Base-by-base conservation (phyloP, 139 green algal genomes). In the Chlorella sorokiniana region DNA sequence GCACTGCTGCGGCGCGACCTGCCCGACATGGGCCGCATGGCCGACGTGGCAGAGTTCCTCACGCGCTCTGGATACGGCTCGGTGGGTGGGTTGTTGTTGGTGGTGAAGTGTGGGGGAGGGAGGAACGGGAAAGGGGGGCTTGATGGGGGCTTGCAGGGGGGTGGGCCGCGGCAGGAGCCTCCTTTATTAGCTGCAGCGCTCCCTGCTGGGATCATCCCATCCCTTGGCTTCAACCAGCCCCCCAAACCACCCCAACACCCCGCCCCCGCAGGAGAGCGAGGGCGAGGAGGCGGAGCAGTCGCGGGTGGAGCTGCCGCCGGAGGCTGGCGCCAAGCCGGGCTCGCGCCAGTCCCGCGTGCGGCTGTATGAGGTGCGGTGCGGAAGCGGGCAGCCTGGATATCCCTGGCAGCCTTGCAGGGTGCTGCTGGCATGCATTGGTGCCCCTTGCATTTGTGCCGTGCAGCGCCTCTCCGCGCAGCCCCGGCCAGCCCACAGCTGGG, bases 11-110 rank as follows among this genome's bases (percentile, higher is more conserved):
- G 83, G 14, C 77, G 87, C 52, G 78, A 79, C 10, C 40, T 96
- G 61, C 85, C 95, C 2, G 90, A 98, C 87, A 76, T 99, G 83
- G 85, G 92, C 40, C 23, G 64, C 31, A 67, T 97, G 33, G 51
- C 83, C 7, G 96, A 99, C 74, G 92, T 99, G 42, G 89, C 90
- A 0, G 96, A 99, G 79, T 94, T 98, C 63, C 74, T 99, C 37
- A 93, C 90, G 25, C 93, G 91, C 83, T 89, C 80, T 62, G 94
- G 93, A n/a, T 94, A 95, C 74, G 95, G 89, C 52, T 96, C 92
- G 81, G 95, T 97, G 83, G 89, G 93, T 37, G 35, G 31, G 1
- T 31, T 76, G 4, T 62, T 4, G 11, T n/a, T 42, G 42, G 69
- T 41, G 31, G 25, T 76, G 56, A 65, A 29, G 23, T 29, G 16